Base-by-base conservation (phyloP, 2,329 filamentous ascomycete genomes). In the Graphilbum sp. region DNA sequence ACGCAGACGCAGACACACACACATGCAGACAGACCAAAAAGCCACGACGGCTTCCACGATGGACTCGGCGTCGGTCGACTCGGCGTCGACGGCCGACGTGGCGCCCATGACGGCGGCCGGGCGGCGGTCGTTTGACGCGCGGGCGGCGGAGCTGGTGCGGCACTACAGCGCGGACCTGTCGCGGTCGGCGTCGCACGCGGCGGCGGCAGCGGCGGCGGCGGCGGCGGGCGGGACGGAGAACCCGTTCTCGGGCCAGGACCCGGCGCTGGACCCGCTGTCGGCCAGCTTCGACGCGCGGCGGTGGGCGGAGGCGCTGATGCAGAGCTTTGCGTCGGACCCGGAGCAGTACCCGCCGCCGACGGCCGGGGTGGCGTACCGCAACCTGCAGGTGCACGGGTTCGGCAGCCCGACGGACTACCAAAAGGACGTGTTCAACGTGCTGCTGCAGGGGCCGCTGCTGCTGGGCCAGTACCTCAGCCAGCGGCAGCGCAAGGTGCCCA, bases 361-460 rank as follows among this genome's bases (percentile, higher is more conserved):
- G 12, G 66, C 72, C 1, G 77, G 78, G 32, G 63, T 83, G 31
- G 65, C 67, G 33, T 83, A 76, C 58, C 69, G 71, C 52, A 69
- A 80, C 49, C 59, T 83, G 37, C 79, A 69, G 40, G 74, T 81
- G 4, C 71, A 75, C 50, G 76, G 78, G 30, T 82, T 67, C 46
- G 76, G 77, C 32, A 67, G 66, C 27, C 62, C 71, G 1, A 79
- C 75, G 1, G 77, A 83, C 52, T 83, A 76, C 53, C 79, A 84
- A 51, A 75, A 73, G 55, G 67, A 75, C 44, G 72, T 79, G 29
- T 61, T 58, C 43, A 79, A 78, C 45, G 58, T 76, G 39, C 72
- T 68, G 58, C 53, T 78, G 5, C 66, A 70, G 34, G 49, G 55
- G 0, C 56, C 57, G 1, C 57, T 59, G 6, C 39, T 62, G 18